These are phyloP conservation scores for Eucalyptus paniculata DNA, from an alignment of 345 rosid species.

Conservation along the genomic window DNA sequence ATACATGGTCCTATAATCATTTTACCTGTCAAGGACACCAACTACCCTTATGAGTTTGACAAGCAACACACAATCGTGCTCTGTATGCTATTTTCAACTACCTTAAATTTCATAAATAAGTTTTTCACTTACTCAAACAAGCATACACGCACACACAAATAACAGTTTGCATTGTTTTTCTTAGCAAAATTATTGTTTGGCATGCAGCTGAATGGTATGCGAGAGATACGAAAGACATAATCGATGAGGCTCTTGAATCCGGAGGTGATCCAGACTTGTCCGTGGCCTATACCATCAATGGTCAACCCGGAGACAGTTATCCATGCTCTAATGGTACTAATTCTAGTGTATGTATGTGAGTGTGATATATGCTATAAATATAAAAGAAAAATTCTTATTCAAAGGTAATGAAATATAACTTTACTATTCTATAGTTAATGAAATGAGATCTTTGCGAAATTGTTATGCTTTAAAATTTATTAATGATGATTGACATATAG, in stretches of 20 bases:
- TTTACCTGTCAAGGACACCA: neutral
- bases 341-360: neutral
- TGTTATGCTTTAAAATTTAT: neutral
- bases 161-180: neutral
- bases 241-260: neutral
- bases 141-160: neutral
- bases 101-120: neutral
- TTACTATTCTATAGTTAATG: neutral
- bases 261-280: neutral
- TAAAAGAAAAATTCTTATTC: neutral
- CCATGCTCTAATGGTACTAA: neutral
- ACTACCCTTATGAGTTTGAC: neutral
- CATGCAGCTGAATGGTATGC: neutral
- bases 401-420: neutral
- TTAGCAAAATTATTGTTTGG: neutral
- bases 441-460: neutral
- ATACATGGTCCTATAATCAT: neutral
- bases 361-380: neutral
- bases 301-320: neutral
- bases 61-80: neutral
- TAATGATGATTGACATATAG: neutral
- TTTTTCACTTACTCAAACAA: neutral
- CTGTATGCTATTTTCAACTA: neutral
- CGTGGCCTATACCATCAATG: neutral
- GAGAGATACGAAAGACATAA: neutral